Base-by-base conservation (phyloP, 192 early-diverging fungal genomes). In the Backusella westeae region DNA sequence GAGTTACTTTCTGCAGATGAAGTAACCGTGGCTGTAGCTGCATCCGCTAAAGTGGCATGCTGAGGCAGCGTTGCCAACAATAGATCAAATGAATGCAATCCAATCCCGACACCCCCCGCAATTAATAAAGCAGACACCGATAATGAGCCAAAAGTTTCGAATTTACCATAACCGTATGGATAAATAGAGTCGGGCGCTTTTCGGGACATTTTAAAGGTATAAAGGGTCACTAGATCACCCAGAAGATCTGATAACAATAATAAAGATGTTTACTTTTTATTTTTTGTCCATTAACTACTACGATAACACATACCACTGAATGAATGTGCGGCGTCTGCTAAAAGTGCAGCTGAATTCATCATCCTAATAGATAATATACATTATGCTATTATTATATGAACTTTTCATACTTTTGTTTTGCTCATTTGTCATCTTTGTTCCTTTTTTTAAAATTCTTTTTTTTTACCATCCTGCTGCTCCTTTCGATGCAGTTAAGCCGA, bases 281-380 rank as follows among this genome's bases (percentile, higher is more conserved):
- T 68, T 32, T 36, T 36, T 68, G 0, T 6, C 32, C 2, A 3
- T 32, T 32, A n/a, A 29, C 17, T 8, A 14, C 15, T 67, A 3
- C 35, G 34, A 34, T 6, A 68, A 71, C 44, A 63, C 56, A 63
- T 81, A 90, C 90, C 87, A 77, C 75, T 92, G 35, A 95, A 68
- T 34, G 93, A 94, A 82, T 95, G 94, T 5, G 88, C 88, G 0
- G 93, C 94, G 72, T 96, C 94, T 0, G 94, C 94, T 26, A 96
- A 46, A 44, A 96, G 80, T 6, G 93, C 89, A 4, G 93, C 91
- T n/a, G 91, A 92, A 80, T 94, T 92, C 84, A 90, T 87, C 8
- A 84, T 26, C 84, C 85, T 85, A 63, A 63, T 63, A 29, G 0
- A 49, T 63, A 26, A 63, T 29, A 8, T 63, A 26, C 56, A 21